These are phyloP conservation scores for Sherardia arvensis DNA, from an alignment of 257 asterid species.

Conservation along the genomic window DNA sequence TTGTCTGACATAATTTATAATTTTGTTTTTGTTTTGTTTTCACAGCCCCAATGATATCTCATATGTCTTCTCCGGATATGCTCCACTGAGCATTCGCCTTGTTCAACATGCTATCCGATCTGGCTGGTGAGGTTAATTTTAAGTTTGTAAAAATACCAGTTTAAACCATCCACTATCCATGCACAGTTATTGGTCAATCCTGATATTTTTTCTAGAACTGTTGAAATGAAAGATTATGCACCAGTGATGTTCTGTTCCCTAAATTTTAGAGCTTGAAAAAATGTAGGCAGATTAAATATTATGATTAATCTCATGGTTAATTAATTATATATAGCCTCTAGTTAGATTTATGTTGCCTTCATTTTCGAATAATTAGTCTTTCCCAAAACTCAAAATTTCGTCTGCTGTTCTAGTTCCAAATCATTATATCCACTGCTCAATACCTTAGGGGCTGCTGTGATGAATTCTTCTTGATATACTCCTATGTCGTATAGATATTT, in stretches of 20 bases:
- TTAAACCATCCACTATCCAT: neutral
- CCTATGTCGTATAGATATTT: too few species aligned
- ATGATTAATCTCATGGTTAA: too few species aligned
- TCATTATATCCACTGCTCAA: too few species aligned
- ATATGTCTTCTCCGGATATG: conserved; percentile 93
- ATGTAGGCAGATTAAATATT: neutral
- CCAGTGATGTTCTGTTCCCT: neutral
- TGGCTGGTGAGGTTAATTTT: conserved; percentile 66
- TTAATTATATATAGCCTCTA: too few species aligned
- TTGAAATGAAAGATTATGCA: neutral
- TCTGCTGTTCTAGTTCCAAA: too few species aligned
- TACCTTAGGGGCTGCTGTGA: too few species aligned
- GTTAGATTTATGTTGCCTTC: too few species aligned
- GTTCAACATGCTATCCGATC: conserved; percentile 91
- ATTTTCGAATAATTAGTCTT: too few species aligned
- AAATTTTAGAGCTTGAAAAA: neutral
- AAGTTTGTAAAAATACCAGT: neutral
- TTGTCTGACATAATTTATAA: neutral
- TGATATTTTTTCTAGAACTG: neutral
- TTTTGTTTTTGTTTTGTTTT: conserved; percentile 9
- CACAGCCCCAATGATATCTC: conserved; percentile 86
- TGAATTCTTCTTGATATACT: neutral
- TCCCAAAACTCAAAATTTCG: too few species aligned
- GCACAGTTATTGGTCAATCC: neutral
- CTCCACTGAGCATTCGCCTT: conserved; percentile 95